Base-by-base conservation (phyloP, 2,329 filamentous ascomycete species). In the Beauveria asiatica region DNA sequence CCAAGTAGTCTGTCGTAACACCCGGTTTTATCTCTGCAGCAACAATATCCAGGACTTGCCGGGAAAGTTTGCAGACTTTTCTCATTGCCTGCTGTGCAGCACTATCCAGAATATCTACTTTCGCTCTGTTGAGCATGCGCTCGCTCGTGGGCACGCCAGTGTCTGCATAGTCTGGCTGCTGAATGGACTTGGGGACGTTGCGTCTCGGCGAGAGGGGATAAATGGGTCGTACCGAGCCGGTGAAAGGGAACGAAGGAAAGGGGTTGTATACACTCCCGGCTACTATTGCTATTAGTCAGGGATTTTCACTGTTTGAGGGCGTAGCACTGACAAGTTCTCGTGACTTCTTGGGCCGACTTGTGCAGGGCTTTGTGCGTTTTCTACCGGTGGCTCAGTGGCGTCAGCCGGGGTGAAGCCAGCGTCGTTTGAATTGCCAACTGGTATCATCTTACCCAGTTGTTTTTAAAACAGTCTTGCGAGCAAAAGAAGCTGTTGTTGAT, bases 401-500 rank as follows among this genome's bases (percentile, higher is more conserved):
- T 59, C 13, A 52, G 39, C 11, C 69, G 57, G 19, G 49, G 27
- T 39, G 9, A 21, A 25, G 5, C 17, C n/a, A 25, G 39, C 45
- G 27, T 39, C 3, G 16, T 41, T 21, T 19, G 21, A 21, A 33
- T 39, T 3, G 8, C 11, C 16, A 21, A 2, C 5, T 17, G 1
- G 3, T 17, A 8, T 23, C 11, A 13, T 23, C 84, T 68, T 85
- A 97, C 94, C 94, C 94, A 99, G 79, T 92, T 97, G 74, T 86
- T 87, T 82, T 97, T 97, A 78, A 99, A 99, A 80, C 94, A 99
- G 68, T 97, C 94, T 75, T 99, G 94, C 21, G 92, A 92, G 79
- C 94, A 99, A 78, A 97, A 99, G 76, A 86, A 97, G 77, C 91
- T 96, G 70, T 93, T 90, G 71, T 92, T 86, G 67, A 87, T 87